Percentiles rank a stretch among this genome's conserved stretches.
Conservation (phyloP, 192 early-diverging fungal genomes). For the Umbelopsis vinacea region DNA sequence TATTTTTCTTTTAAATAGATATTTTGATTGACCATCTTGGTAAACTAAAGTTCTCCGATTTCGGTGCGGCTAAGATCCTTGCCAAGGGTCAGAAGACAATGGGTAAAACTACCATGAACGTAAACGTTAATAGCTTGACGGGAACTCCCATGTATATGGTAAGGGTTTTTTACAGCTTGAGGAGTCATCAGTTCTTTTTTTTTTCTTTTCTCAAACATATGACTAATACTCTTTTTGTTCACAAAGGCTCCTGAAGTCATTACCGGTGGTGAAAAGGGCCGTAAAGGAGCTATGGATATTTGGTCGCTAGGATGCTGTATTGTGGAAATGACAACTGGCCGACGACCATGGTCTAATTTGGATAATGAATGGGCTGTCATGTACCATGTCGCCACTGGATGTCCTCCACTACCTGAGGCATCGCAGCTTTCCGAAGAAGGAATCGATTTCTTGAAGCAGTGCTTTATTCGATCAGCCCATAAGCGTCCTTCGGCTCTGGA, state of each 20-base stretch:
- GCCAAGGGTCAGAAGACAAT: slow-evolving; percentile 74
- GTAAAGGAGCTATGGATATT: slow-evolving; percentile 87
- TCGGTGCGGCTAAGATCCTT: slow-evolving; percentile 89
- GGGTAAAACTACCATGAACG: slow-evolving; percentile 46
- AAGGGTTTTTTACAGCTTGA: slow-evolving; percentile 6
- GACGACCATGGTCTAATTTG: slow-evolving; percentile 83
- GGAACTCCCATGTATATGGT: slow-evolving; percentile 72
- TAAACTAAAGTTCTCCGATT: slow-evolving; percentile 85
- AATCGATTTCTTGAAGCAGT: slow-evolving; percentile 76
- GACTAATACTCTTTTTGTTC: background rate
- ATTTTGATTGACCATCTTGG: slow-evolving; percentile 80
- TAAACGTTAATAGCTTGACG: slow-evolving; percentile 66
- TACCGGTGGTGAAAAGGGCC: slow-evolving; percentile 72
- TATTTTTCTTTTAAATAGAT: slow-evolving; percentile 43
- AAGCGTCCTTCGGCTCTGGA: slow-evolving; percentile 77
- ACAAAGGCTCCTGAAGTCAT: slow-evolving; percentile 79
- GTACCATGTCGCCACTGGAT: slow-evolving; percentile 83
- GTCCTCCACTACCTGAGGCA: slow-evolving; percentile 77
- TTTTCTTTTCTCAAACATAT: too few relatives aligned
- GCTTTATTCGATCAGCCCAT: slow-evolving; percentile 74
- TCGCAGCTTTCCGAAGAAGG: slow-evolving; percentile 67
- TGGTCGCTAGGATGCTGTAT: slow-evolving; percentile 93
- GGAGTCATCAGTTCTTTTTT: background rate
- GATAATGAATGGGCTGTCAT: slow-evolving; percentile 97
- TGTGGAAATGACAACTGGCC: slow-evolving; percentile 90